Base-by-base conservation (phyloP, 257 asterid genomes). In the Verbena officinalis region DNA sequence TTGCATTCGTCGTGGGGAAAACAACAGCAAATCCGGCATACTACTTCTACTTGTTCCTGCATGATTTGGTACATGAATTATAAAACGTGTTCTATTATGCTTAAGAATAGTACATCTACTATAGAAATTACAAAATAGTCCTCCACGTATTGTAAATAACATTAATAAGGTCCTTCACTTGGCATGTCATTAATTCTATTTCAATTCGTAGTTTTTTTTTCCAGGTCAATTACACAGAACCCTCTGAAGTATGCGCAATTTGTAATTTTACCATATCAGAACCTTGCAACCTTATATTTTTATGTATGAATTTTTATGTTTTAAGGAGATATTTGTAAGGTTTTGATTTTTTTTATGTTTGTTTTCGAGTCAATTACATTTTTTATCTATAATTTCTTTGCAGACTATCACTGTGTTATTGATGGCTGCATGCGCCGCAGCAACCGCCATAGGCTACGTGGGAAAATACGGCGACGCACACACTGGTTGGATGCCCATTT, bases 401-500 rank as follows among this genome's bases (percentile, higher is more conserved):
- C 79, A 88, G 96, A 55, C 62, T 2, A 33, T 82, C 65, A 74
- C 62, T 1, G 39, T 68, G 3, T 10, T 89, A 65, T 50, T 89
- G 77, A 75, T 89, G 64, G 83, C 83, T 0, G 96, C 75, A 43
- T 79, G 83, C 4, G 79, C 86, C 7, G 83, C 92, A 13, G 78
- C 86, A 24, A 71, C 79, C 7, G 73, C 85, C 20, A 51, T 82
- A 5, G 90, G 81, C 5, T 69, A 71, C 57, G 53, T 86, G n/a
- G 96, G 86, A 1, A 83, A 82, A 70, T 77, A 84, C 7, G 96
- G 95, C 11, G 72, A 81, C 54, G 22, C 27, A 27, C 81, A 68
- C 24, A 42, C 80, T 0, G 90, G 92, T 6, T 89, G 96, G 96
- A 53, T 71, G 68, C 68, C 86, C 0, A 64, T 86, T 5, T 89